These are phyloP conservation scores for Scolecobasidium constrictum DNA, from an alignment of 2,329 filamentous ascomycete genomes.

Conservation along the genomic window DNA sequence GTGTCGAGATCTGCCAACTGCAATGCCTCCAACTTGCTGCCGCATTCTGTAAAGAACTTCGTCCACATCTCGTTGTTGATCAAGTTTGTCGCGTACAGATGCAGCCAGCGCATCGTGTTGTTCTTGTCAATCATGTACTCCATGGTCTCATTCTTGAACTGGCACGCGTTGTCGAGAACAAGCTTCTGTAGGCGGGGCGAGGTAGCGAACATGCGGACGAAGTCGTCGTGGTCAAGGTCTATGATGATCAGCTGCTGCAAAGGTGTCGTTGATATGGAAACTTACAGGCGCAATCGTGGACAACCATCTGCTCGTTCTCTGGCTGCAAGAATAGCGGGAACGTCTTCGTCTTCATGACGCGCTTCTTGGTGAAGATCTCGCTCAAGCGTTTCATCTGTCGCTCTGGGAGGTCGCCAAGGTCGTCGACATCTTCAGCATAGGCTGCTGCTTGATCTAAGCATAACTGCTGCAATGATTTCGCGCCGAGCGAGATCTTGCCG, in stretches of 20 bases:
- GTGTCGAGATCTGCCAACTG: constrained; percentile 78
- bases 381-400: constrained; percentile 46
- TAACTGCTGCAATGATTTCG: constrained; percentile 56
- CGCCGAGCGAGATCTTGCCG: constrained; percentile 53
- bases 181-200: constrained; percentile 59
- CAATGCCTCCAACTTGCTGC: constrained; percentile 52
- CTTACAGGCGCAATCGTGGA: constrained; percentile 50
- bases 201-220: constrained; percentile 66
- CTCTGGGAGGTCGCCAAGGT: constrained; percentile 52
- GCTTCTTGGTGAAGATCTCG: constrained; percentile 53
- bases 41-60: constrained; percentile 55
- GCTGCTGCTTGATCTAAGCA: constrained; percentile 55
- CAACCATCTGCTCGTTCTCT: constrained; percentile 43
- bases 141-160: constrained; percentile 78
- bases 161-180: constrained; percentile 74
- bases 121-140: constrained; percentile 69
- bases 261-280: neutral
- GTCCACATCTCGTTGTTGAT: constrained; percentile 68
- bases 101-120: constrained; percentile 57
- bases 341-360: constrained; percentile 42
- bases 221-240: constrained; percentile 65
- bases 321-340: constrained; percentile 40
- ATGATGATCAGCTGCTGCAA: constrained; percentile 17
- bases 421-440: constrained; percentile 52
- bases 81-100: constrained; percentile 76